Evolutionary conservation across 2,329 filamentous ascomycete genomes (phyloP).

Genomic region (Seiridium unicorne): DNA sequence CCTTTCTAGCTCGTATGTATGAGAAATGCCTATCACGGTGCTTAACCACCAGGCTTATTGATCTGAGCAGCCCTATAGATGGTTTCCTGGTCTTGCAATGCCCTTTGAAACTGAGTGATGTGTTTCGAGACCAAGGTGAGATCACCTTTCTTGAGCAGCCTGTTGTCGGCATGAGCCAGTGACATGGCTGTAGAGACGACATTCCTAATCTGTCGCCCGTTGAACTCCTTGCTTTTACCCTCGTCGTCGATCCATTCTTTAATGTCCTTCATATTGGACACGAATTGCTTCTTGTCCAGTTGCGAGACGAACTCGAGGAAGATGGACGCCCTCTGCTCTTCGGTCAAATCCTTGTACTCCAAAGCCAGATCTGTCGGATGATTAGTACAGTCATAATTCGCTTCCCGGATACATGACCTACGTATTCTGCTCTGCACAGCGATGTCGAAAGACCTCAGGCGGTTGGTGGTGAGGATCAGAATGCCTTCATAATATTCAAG

Average conservation of each 20-base stretch:
- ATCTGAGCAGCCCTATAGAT: no score
- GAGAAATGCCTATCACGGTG: no score
- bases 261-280: background rate
- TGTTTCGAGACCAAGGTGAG: no score
- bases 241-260: background rate
- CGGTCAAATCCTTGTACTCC: background rate
- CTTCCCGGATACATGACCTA: constrained; percentile 14
- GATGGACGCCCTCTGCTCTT: background rate
- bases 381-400: no score
- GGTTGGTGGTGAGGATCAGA: background rate
- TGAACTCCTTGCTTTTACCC: background rate
- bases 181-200: background rate
- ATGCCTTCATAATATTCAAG: background rate
- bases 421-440: constrained; percentile 12
- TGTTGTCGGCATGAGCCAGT: background rate
- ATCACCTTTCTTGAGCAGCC: no score
- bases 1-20: no score
- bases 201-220: background rate
- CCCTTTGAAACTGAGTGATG: no score
- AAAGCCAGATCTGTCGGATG: constrained; percentile 13
- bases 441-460: background rate
- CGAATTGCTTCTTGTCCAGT: background rate
- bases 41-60: no score
- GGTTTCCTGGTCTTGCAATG: no score
- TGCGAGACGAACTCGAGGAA: background rate